phyloP scores from a whole-genome alignment of 2,329 filamentous ascomycete species.

The Pezicula carpinea region DNA sequence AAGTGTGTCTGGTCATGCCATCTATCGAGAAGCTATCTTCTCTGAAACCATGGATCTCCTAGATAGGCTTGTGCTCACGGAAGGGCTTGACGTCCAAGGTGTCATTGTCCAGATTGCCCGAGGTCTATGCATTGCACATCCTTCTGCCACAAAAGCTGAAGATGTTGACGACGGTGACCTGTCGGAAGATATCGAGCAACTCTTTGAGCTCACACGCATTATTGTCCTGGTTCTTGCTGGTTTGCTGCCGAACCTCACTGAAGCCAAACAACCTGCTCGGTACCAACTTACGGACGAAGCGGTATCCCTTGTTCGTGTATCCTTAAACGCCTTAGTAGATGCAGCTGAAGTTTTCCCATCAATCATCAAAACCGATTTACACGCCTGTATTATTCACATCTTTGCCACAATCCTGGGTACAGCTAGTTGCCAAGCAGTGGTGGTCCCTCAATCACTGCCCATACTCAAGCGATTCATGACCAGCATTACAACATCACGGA shows the following conservation, averaged over 20 bases:
- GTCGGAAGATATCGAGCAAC: conserved; percentile 94
- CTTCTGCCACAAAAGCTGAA: conserved; percentile 70
- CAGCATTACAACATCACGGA: conserved; percentile 56
- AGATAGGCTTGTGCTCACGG: conserved; percentile 86
- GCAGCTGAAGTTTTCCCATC: conserved; percentile 93
- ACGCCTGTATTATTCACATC: conserved; percentile 95
- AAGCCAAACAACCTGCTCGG: conserved; percentile 55
- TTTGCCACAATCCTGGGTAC: conserved; percentile 91
- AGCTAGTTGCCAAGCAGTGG: conserved; percentile 77
- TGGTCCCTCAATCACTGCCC: conserved; percentile 84
- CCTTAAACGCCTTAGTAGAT: conserved; percentile 85
- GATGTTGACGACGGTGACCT: conserved; percentile 69
- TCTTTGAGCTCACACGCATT: conserved; percentile 94
- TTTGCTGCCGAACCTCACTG: conserved; percentile 75
- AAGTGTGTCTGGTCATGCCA: conserved; percentile 90
- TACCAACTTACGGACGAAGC: conserved; percentile 85
- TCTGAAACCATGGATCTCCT: conserved; percentile 95
- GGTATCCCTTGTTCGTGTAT: conserved; percentile 70
- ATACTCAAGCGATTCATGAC: conserved; percentile 88
- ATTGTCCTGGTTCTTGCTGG: conserved; percentile 91
- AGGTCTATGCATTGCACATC: conserved; percentile 85
- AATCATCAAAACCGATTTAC: conserved; percentile 93
- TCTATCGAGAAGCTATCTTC: conserved; percentile 94
- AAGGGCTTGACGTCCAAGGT: conserved; percentile 80
- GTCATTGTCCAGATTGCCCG: conserved; percentile 94